Base-by-base conservation (phyloP, 1,284 basidiomycete genomes). In the Microbotryum saponariae region DNA sequence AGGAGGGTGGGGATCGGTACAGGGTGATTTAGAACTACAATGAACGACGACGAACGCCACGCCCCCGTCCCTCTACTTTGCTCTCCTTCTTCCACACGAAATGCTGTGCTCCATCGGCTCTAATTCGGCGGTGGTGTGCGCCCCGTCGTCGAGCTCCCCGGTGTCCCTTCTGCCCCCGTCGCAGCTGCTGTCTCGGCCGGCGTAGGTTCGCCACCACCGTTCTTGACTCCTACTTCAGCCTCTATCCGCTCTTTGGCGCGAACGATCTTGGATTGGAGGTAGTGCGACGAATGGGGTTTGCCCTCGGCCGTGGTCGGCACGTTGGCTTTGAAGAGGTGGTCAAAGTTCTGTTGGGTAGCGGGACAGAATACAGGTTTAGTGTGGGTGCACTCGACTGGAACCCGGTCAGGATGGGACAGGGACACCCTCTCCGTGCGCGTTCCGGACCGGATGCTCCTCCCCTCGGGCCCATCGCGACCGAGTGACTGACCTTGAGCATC, bases 191-290 rank as follows among this genome's bases (percentile, higher is more conserved):
- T 21, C 18, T 42, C 27, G 45, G 33, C 58, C 12, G 51, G 46
- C 23, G 51, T 29, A 0, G 23, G 44, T 12, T 4, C 60, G 6
- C 45, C 52, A 27, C 20, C 51, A 6, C 51, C 51, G 1, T 33
- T 23, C 61, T 63, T 60, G 23, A 25, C 21, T 7, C 56, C 59
- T 4, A 80, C 68, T 78, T 96, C 91, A 1, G 91, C 91, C 72
- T 93, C 88, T 79, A 98, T 86, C 76, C 96, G 85, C 78, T 97
- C 92, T 62, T 87, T 83, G 23, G 96, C 94, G 54, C 94, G 84
- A 52, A 92, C 85, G 23, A 99, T 89, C 79, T 99, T 99, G 61
- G 90, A 93, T 75, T 97, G 93, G 29, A 98, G 81, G 78, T 98
- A 98, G 76, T 91, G 89, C 73, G 77, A 74, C n/a, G 81, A 70